A percentile compares a stretch with the other conserved stretches of the same genome.
Conservation (phyloP, 345 rosid genomes). For the Salix caprea region DNA sequence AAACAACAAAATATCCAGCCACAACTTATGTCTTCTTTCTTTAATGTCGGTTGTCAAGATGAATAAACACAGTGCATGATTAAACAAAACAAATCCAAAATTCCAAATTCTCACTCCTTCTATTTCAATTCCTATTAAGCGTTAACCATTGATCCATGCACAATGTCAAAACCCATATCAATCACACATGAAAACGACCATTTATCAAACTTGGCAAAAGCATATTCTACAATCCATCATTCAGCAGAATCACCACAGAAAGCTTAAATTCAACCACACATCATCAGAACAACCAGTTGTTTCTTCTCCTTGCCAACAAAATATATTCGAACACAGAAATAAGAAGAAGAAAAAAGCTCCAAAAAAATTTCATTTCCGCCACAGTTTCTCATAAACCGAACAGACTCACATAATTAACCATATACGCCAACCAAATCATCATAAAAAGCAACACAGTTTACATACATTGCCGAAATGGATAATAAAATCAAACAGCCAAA, state of each 20-base stretch:
- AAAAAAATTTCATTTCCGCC: constrained; percentile 1
- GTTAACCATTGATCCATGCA: neutral
- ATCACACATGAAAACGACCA: neutral
- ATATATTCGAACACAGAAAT: neutral
- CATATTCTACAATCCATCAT: constrained; percentile 7
- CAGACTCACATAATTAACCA: neutral
- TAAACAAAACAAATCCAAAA: neutral
- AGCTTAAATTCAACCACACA: constrained; percentile 1
- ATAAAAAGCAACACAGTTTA: neutral
- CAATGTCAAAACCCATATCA: neutral
- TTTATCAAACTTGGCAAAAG: neutral
- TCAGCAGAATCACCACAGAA: neutral
- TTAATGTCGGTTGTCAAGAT: neutral
- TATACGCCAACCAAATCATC: neutral
- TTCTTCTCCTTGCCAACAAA: neutral
- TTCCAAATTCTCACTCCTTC: neutral
- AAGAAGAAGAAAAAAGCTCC: neutral
- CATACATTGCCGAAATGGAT: neutral
- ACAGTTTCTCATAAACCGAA: neutral
- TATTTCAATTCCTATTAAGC: neutral
- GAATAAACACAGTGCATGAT: constrained; percentile 6
- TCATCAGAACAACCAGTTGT: neutral
- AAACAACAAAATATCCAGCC: neutral
- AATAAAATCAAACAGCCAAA: constrained; percentile 10
- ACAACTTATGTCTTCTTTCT: neutral